These are phyloP conservation scores for Phlebopus sp. DNA, from an alignment of 1,284 basidiomycete species.

Conservation along the genomic window DNA sequence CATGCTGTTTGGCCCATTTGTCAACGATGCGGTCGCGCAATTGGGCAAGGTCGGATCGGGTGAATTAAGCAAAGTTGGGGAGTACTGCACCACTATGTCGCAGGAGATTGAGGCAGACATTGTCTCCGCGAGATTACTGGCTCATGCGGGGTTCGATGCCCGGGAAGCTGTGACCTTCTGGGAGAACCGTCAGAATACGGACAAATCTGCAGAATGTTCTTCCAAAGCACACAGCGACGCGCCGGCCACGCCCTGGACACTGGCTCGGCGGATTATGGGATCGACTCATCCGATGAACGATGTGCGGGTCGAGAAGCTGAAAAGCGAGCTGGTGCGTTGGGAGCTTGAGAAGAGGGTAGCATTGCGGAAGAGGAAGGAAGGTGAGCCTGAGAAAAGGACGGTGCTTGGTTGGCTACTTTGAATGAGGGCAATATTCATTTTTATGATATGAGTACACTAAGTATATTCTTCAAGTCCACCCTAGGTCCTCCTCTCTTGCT, in stretches of 20 bases:
- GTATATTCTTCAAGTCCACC: neutral
- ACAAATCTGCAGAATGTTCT: constrained; percentile 39
- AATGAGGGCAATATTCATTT: neutral
- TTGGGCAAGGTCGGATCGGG: constrained; percentile 72
- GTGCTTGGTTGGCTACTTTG: constrained; percentile 11
- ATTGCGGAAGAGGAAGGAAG: constrained; percentile 17
- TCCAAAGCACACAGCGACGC: constrained; percentile 20
- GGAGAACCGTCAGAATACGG: constrained; percentile 47
- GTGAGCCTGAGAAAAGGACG: constrained; percentile 16
- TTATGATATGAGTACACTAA: constrained; percentile 3
- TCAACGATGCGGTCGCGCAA: constrained; percentile 86
- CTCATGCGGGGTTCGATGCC: constrained; percentile 84
- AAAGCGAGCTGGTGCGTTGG: constrained; percentile 56
- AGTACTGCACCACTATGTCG: constrained; percentile 66
- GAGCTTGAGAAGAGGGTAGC: constrained; percentile 38
- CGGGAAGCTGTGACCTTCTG: constrained; percentile 72
- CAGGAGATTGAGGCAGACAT: constrained; percentile 89
- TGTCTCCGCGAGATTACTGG: constrained; percentile 83
- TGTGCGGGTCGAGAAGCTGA: constrained; percentile 47
- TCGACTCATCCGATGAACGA: constrained; percentile 53
- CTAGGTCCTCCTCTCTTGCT: neutral
- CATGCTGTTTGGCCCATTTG: constrained; percentile 85
- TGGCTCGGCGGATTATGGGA: constrained; percentile 33
- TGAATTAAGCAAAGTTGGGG: constrained; percentile 68
- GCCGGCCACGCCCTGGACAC: constrained; percentile 13